Evolutionary conservation across 371 early-diverging fungal genomes (phyloP).

Genomic region (Dichotomocladium elegans): DNA sequence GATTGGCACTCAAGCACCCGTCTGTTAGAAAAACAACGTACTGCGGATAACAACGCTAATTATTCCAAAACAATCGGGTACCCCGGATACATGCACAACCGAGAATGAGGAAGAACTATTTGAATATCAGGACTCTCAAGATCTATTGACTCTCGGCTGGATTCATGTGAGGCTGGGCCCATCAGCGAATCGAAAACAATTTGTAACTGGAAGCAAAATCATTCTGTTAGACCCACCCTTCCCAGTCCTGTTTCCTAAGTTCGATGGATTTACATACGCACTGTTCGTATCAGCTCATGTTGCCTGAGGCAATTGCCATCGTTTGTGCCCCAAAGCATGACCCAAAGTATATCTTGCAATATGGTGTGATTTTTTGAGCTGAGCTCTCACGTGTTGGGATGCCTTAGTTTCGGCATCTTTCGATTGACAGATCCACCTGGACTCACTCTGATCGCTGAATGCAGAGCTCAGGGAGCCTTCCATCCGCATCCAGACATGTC

Average conservation of each 20-base stretch:
- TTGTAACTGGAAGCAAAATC: too few species aligned
- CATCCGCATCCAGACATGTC: slow-evolving; percentile 79
- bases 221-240: slow-evolving; percentile 90
- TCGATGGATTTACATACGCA: slow-evolving; percentile 93
- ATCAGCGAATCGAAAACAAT: neutral
- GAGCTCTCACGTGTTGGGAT: neutral
- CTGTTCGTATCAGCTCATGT: slow-evolving; percentile 87
- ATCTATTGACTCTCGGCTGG: slow-evolving; percentile 90
- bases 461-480: slow-evolving; percentile 67
- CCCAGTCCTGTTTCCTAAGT: slow-evolving; percentile 91
- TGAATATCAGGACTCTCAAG: slow-evolving; percentile 67
- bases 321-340: slow-evolving; percentile 79
- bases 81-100: slow-evolving; percentile 85
- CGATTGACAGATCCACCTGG: slow-evolving; percentile 89
- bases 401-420: slow-evolving; percentile 73
- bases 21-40: slow-evolving; percentile 54
- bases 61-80: slow-evolving; percentile 87
- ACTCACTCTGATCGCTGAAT: slow-evolving; percentile 72
- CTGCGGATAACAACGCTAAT: slow-evolving; percentile 76
- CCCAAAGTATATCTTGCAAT: slow-evolving; percentile 52
- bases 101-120: slow-evolving; percentile 87
- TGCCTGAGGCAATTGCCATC: slow-evolving; percentile 93
- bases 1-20: neutral
- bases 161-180: slow-evolving; percentile 61
- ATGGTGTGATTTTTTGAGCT: neutral